A percentile compares a stretch with the other conserved stretches of the same genome.
Conservation (phyloP, 2,329 filamentous ascomycete species). For the Diaporthe helianthi region DNA sequence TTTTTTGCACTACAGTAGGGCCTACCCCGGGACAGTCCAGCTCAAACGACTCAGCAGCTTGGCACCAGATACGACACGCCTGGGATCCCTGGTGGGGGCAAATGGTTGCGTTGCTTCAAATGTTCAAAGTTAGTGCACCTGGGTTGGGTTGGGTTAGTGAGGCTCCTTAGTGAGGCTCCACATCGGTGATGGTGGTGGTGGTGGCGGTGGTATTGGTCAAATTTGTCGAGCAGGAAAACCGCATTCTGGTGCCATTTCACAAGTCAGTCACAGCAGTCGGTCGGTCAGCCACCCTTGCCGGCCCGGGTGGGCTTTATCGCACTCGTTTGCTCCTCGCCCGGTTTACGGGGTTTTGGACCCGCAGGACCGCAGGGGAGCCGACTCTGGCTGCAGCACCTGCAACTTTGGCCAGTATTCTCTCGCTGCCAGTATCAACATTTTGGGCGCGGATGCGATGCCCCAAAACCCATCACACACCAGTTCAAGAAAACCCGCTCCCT, state of each 20-base stretch:
- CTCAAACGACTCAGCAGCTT: conserved; percentile 24
- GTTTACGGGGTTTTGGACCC: conserved; percentile 3
- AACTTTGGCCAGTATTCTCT: conserved; percentile 15
- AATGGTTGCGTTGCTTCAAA: not conserved
- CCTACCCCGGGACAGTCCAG: conserved; percentile 13
- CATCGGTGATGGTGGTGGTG: not conserved
- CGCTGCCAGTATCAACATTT: not conserved
- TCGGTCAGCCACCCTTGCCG: conserved; percentile 16
- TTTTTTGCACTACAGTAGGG: not conserved
- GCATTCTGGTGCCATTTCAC: conserved; percentile 11
- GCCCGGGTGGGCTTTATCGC: conserved; percentile 1
- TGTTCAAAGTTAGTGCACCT: too few species aligned
- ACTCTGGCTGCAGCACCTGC: conserved; percentile 13
- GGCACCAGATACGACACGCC: conserved; percentile 10
- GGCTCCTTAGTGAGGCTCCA: not conserved
- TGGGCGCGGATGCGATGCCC: not conserved
- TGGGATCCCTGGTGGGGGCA: conserved; percentile 21
- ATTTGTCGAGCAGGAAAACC: conserved; percentile 13
- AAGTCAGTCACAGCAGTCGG: not conserved
- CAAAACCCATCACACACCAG: not conserved
- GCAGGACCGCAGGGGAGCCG: not conserved
- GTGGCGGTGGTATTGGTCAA: not conserved
- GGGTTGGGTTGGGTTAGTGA: not conserved
- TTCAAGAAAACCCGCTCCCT: not conserved
- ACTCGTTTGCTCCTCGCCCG: conserved; percentile 20